Evolutionary conservation across 2,329 filamentous ascomycete genomes (phyloP), one percentile per base, ranked within the genome.

Genomic region (Cyclaneusma minus): DNA sequence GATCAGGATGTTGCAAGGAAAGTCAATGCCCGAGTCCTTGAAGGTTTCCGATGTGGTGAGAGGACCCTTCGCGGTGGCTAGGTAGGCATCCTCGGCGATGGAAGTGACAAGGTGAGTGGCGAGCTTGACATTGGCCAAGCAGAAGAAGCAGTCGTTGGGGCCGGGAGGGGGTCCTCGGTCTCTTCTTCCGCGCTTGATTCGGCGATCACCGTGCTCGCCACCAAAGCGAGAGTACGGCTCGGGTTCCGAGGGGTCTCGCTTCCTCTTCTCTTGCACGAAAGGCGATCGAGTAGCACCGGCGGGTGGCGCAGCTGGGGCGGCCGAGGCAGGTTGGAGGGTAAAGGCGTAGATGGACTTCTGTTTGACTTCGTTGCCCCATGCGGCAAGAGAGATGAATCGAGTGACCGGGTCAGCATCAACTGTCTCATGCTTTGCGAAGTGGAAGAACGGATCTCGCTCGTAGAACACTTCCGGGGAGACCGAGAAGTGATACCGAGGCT

Each of bases 31-130:
- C 1, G 73, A 57, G 6, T 60, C 46, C 10, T 51, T 42, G 47
- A 84, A 92, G 3, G 75, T 85, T 6, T 65, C 56, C 1, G 67
- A 52, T 2, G 72, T 77, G 2, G 81, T 75, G 1, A 98, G 62
- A 4, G 89, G 85, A 0, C 89, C 89, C 50, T 93, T 94, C 32
- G 89, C 83, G 13, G 79, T 89, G 15, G 89, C 92, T 29, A 95
- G 55, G 49, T 95, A 95, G 28, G 73, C 66, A 33, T 92, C 79
- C 11, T 84, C 74, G 28, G 81, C 89, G 36, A 98, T 87, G 14
- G 79, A 84, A 37, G 79, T 78, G 42, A 94, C 77, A 51, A 98
- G 78, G 52, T 98, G 87, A 2, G 76, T 77, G 27, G 80, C 78
- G 22, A 89, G 60, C 33, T 77, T 78, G 5, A 79, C 71, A 49